Base-by-base conservation (phyloP, 169 alveolate species). In the Plasmodium berghei region DNA sequence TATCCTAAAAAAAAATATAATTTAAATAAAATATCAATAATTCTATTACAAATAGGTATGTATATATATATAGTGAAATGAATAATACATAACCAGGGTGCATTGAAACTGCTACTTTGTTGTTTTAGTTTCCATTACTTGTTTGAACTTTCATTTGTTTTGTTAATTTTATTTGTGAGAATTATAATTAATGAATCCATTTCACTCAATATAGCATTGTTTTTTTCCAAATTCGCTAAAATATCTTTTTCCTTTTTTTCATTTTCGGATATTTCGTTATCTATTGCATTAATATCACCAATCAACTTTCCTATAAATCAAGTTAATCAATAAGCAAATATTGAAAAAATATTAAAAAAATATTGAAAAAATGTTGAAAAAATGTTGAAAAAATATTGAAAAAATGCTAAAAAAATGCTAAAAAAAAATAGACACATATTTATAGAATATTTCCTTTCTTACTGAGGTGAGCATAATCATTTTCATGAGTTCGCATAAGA, bases 401-500 rank as follows among this genome's bases (percentile, higher is more conserved):
- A 0, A 46, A 8, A 8, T 10, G 10, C 10, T 10, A 46, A 46
- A 10, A 8, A 6, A 46, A 8, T 8, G 55, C 55, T 46, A 46
- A 46, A n/a, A 10, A 49, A 49, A 49, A 9, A 20, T 46, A 46
- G 42, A 20, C 48, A 9, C 16, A 45, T 42, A 24, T 24, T 10
- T 26, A 2, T 63, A 12, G 22, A 20, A 48, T 1, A 9, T 1
- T 28, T 1, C 4, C 24, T 63, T 34, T 28, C 71, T 26, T 66
- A 83, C 90, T 83, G 40, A 83, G 24, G n/a, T 62, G 40, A 18
- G 80, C 9, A 46, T 83, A 83, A 54, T 48, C 70, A 4, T 10
- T n/a, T 48, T 83, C 90, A 63, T 83, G 85, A 3, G 67, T 83
- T 34, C 54, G 20, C 90, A 83, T 83, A 1, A 83, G 62, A 3